A percentile compares a stretch with the other conserved stretches of the same genome.
phyloP scores from a whole-genome alignment of 371 early-diverging fungal genomes.

The Lichtheimia ramosa region DNA sequence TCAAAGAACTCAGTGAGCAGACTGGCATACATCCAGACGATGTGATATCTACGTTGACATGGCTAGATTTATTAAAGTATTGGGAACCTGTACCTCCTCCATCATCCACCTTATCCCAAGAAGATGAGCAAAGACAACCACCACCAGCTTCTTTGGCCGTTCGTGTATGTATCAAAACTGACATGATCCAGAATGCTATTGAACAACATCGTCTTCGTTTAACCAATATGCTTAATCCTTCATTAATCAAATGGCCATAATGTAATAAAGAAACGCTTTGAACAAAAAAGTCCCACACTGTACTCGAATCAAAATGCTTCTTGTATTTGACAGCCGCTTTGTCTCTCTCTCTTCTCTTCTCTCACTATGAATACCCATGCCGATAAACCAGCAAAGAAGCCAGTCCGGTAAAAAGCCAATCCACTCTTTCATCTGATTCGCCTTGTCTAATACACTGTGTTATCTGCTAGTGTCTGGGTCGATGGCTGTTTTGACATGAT shows the following conservation, averaged over 20 bases:
- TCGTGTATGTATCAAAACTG: slow-evolving; percentile 7
- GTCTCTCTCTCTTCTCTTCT: too few relatives aligned
- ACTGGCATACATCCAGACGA: slow-evolving; percentile 45
- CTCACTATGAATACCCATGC: background rate
- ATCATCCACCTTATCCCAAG: background rate
- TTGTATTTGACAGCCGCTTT: too few relatives aligned
- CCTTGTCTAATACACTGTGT: background rate
- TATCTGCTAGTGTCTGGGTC: slow-evolving; percentile 65
- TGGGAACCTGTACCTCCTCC: slow-evolving; percentile 9
- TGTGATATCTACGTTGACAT: slow-evolving; percentile 31
- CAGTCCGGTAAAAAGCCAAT: slow-evolving; percentile 8
- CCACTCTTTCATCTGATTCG: background rate
- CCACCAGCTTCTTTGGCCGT: background rate
- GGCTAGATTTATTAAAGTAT: slow-evolving; percentile 31
- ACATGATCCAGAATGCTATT: slow-evolving; percentile 13
- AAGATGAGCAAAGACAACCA: background rate
- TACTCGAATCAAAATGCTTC: too few relatives aligned
- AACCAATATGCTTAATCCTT: slow-evolving; percentile 5
- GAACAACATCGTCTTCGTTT: slow-evolving; percentile 7
- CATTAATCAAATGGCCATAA: slow-evolving; percentile 7
- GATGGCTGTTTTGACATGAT: slow-evolving; percentile 97
- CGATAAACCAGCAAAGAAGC: background rate
- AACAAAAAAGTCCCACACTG: too few relatives aligned
- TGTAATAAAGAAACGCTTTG: too few relatives aligned
- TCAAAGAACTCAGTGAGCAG: slow-evolving; percentile 28